Evolutionary conservation across 805 yeast species (phyloP).

Genomic region (Candida patagonica): DNA sequence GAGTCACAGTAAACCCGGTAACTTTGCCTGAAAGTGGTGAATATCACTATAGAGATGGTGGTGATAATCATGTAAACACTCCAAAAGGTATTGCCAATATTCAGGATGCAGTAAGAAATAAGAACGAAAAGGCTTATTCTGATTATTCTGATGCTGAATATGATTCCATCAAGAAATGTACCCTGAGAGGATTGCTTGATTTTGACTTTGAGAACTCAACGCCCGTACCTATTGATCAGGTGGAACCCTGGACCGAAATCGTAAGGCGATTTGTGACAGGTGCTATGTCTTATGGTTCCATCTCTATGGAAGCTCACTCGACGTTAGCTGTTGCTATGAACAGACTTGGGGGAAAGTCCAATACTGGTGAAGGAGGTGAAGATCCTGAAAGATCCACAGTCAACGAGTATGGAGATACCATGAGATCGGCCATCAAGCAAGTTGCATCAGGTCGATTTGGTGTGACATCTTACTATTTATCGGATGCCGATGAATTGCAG

Average conservation of each 20-base stretch:
- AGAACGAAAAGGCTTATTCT: conserved; percentile 87
- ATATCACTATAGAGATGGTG: conserved; percentile 98
- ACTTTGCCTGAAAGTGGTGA: conserved; percentile 93
- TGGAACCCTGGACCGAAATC: conserved; percentile 99
- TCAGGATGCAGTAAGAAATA: conserved; percentile 97
- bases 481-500: conserved; percentile 96
- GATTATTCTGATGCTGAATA: conserved; percentile 82
- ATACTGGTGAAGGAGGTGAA: conserved; percentile 99
- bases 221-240: conserved; percentile 91
- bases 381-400: conserved; percentile 83
- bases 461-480: conserved; percentile 86
- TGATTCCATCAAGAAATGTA: conserved; percentile 87
- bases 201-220: conserved; percentile 66
- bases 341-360: conserved; percentile 93
- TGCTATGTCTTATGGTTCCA: conserved; percentile 98
- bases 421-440: conserved; percentile 98
- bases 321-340: conserved; percentile 98
- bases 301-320: conserved; percentile 97
- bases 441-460: conserved; percentile 98
- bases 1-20: conserved; percentile 59
- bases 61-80: conserved; percentile 89
- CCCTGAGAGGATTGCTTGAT: conserved; percentile 88
- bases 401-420: conserved; percentile 84
- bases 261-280: conserved; percentile 98
- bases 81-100: conserved; percentile 91